Evolutionary conservation across 2,329 filamentous ascomycete species (phyloP), one percentile per base, ranked within the genome.

Genomic region (Diplodia corticola): DNA sequence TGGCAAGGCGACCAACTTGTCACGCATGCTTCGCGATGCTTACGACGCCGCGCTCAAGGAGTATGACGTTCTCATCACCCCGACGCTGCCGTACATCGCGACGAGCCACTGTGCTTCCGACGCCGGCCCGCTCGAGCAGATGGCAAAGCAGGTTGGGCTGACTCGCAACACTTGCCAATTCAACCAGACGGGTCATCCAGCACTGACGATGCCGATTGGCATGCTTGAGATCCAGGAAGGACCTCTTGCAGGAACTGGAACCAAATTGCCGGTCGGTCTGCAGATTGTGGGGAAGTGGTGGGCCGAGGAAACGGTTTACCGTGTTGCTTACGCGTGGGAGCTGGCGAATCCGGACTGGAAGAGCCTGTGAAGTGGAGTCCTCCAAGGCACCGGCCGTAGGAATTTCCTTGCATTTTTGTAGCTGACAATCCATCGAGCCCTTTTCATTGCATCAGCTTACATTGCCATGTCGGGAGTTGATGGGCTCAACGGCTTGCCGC

Each of bases 131-230:
- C 73, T 79, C 17, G 78, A 81, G 53, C 82, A 80, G 20, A 83
- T 85, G 54, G 77, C 79, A 61, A 81, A 82, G 12, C 83, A 82
- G 35, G 82, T 86, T 37, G 85, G 86, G 0, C 71, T 85, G 67
- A 85, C 83, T 0, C 80, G 78, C 17, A 88, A 88, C 69, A 88
- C 85, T 4, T 82, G 82, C 10, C 78, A 82, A 2, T 87, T 87
- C 73, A 85, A 87, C 69, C 78, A 83, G 2, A 86, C 84, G 0
- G 85, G 85, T 0, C 85, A 87, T 68, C 85, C 85, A 0, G 85
- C 84, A 0, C 71, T 87, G 68, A 79, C 81, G 0, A 74, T 87
- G 53, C 85, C 84, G 0, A 76, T 84, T 37, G 84, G 85, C 0
- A 80, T 82, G 69, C 74, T 80, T 2, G 75, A 77, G 2, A 77